Conservation (phyloP, 345 rosid species). For the Camelina neglecta region DNA sequence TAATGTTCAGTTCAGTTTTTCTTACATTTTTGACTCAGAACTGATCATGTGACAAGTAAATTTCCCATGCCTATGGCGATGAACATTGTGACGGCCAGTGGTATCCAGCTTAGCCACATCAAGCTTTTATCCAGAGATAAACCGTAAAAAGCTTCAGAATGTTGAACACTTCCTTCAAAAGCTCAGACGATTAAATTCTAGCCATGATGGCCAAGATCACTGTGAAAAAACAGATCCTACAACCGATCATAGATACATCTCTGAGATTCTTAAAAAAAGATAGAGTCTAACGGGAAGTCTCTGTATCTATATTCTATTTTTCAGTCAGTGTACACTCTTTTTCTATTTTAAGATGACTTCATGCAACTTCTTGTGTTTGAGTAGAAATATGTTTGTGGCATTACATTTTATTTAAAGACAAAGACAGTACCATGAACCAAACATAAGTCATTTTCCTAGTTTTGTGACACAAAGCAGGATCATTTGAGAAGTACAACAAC, state of each 20-base stretch:
- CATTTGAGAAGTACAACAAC: neutral
- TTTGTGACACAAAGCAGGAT: neutral
- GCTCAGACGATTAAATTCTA: slow-evolving; percentile 79
- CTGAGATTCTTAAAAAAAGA: slow-evolving; percentile 62
- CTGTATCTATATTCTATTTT: neutral
- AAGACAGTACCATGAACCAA: neutral
- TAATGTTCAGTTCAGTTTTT: slow-evolving; percentile 27
- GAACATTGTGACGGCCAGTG: slow-evolving; percentile 55
- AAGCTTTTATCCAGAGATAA: slow-evolving; percentile 63
- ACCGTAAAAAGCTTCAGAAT: slow-evolving; percentile 80
- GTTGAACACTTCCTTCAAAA: slow-evolving; percentile 87
- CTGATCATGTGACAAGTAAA: slow-evolving; percentile 50
- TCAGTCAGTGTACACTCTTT: neutral
- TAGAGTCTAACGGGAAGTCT: neutral
- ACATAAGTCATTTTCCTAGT: neutral
- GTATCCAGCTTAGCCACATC: slow-evolving; percentile 51
- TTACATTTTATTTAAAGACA: slow-evolving; percentile 13
- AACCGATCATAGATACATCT: slow-evolving; percentile 82
- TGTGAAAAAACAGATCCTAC: slow-evolving; percentile 76
- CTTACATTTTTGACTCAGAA: slow-evolving; percentile 41
- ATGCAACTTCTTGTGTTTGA: neutral
- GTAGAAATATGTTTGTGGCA: neutral
- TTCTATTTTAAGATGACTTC: slow-evolving; percentile 3
- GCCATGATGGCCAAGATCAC: slow-evolving; percentile 84
- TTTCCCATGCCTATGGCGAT: slow-evolving; percentile 45